A percentile compares a stretch with the other conserved stretches of the same genome.
Conservation (phyloP, 495 filamentous ascomycete genomes). For the Hypoxylon fuscum region DNA sequence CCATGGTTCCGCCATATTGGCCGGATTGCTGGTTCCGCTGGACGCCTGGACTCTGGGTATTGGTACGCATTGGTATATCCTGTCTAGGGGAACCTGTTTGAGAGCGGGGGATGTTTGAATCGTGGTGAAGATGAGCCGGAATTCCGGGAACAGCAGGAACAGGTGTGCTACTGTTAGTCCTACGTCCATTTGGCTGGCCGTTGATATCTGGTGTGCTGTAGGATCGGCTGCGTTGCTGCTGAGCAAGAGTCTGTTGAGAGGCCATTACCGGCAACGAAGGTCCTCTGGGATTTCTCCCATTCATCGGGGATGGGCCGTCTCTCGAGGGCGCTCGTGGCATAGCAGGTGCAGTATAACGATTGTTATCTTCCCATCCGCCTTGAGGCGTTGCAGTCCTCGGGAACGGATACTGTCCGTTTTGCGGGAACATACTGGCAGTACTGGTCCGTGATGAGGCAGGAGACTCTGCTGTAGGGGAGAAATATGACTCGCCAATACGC, state of each 20-base stretch:
- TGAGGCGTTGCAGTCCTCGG: constrained; percentile 75
- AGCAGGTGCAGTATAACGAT: constrained; percentile 87
- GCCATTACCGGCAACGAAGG: constrained; percentile 85
- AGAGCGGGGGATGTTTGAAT: constrained; percentile 62
- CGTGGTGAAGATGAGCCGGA: constrained; percentile 63
- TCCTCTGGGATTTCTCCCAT: constrained; percentile 73
- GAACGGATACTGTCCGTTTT: constrained; percentile 73
- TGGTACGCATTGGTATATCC: constrained; percentile 59
- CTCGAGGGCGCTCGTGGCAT: constrained; percentile 80
- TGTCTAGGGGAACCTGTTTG: constrained; percentile 63
- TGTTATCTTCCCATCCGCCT: constrained; percentile 66
- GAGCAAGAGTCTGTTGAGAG: constrained; percentile 61
- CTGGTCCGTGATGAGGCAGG: constrained; percentile 85
- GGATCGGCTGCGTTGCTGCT: constrained; percentile 67
- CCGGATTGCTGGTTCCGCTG: constrained; percentile 52
- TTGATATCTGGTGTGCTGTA: constrained; percentile 72
- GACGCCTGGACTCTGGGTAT: constrained; percentile 60
- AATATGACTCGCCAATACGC: constrained; percentile 78
- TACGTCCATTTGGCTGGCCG: constrained; percentile 50
- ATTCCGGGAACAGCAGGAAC: constrained; percentile 66
- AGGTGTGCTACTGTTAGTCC: constrained; percentile 45
- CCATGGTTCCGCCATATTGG: constrained; percentile 52
- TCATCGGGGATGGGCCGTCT: constrained; percentile 72
- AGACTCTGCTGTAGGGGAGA: constrained; percentile 86
- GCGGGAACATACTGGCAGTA: constrained; percentile 67